Base-by-base conservation (phyloP, 2,329 filamentous ascomycete species). In the Neurospora sp. region DNA sequence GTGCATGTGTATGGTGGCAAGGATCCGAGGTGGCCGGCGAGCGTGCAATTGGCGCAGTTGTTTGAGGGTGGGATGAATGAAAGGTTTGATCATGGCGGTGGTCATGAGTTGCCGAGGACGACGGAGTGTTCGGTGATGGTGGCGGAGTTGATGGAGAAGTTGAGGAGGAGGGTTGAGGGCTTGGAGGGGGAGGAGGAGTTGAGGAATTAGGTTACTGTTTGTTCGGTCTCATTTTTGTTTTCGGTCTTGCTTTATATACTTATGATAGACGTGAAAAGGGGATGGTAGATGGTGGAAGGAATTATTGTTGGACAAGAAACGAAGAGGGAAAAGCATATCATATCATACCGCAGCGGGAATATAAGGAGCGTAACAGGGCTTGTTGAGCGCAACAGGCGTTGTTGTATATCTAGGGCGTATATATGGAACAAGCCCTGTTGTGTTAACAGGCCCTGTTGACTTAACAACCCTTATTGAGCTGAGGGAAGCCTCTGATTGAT, bases 101-200 rank as follows among this genome's bases (percentile, higher is more conserved):
- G 80, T 0, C 80, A 81, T 70, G 80, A 81, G 40, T 79, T 81
- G 23, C 79, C 79, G n/a, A 73, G 79, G 70, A 76, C 77, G 66
- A 79, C 75, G 0, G 75, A 74, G 8, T 78, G 79, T 42, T 79
- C 78, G 1, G 36, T 73, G n/a, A 73, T 40, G 36, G 77, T 80
- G 38, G 79, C 78, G 0, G 73, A 69, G 52, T 58, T 80, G 71
- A 36, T 80, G n/a, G 70, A 71, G 72, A 70, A 74, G 68, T 67
- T 79, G 52, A 70, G 33, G 23, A 33, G 42, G 68, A 62, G 23
- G 15, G 52, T 62, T 15, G 52, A 17, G 7, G 13, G 52, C 0
- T 62, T 33, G 23, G 52, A 62, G 15, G 15, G 23, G 13, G 52
- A 58, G 11, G 46, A 52, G 10, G 10, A 23, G 46, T 19, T 52